Evolutionary conservation across 768 basidiomycete species (phyloP).

Genomic region (Botryobasidium botryosum): DNA sequence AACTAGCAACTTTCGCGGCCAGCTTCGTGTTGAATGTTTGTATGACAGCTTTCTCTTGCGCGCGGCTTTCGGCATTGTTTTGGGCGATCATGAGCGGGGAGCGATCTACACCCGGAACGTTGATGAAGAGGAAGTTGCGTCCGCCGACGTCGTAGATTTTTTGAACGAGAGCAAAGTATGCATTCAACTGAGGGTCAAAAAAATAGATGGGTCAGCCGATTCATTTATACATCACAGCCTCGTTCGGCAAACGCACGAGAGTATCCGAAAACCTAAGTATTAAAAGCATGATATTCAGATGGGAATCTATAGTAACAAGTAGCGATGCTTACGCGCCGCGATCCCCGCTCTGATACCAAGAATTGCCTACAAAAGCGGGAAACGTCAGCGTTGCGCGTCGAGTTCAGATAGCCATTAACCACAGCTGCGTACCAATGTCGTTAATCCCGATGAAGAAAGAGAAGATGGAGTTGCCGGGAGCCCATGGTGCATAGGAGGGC

Average conservation of each 20-base stretch:
- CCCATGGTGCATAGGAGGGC: slow-evolving; percentile 39
- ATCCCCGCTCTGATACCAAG: slow-evolving; percentile 29
- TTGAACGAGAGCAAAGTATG: slow-evolving; percentile 29
- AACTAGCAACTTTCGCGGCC: slow-evolving; percentile 22
- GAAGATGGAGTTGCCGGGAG: slow-evolving; percentile 38
- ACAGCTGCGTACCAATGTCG: slow-evolving; percentile 29
- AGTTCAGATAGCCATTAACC: neutral
- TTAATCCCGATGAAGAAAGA: slow-evolving; percentile 62
- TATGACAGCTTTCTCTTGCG: slow-evolving; percentile 34
- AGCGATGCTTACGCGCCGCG: slow-evolving; percentile 28
- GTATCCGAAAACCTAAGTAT: slow-evolving; percentile 1
- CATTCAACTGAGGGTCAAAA: slow-evolving; percentile 19
- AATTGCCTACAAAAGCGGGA: slow-evolving; percentile 27
- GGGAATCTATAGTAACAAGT: neutral
- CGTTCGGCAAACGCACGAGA: neutral
- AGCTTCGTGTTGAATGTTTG: slow-evolving; percentile 35
- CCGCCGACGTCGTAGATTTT: slow-evolving; percentile 33
- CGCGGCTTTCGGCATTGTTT: slow-evolving; percentile 27
- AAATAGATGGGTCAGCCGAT: neutral
- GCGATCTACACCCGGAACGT: slow-evolving; percentile 39
- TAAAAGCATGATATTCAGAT: neutral
- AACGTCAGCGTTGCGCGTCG: neutral
- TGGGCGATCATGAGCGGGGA: slow-evolving; percentile 35
- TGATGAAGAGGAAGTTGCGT: slow-evolving; percentile 45
- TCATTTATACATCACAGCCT: neutral